Percentiles rank a stretch among this genome's conserved stretches.
Evolutionary conservation across 78 protist genomes (phyloP).

Genomic region (slime mould (Dictyostelium discoideum)): DNA sequence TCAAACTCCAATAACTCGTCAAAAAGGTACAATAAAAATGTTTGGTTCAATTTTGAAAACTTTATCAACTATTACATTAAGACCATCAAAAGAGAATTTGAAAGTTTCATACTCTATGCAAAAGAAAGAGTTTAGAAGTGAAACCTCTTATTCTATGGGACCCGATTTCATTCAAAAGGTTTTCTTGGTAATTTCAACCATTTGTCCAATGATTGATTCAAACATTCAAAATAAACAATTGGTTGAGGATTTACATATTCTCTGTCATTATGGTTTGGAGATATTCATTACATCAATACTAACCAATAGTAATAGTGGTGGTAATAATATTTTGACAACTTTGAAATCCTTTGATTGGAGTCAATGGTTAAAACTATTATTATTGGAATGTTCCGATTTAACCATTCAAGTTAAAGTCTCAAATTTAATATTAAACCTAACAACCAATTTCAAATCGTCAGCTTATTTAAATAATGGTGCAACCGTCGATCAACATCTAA

Average conservation of each 20-base stretch:
- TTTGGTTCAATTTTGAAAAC: slow-evolving; percentile 25
- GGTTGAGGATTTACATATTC: slow-evolving; percentile 3
- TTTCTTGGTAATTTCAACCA: background rate
- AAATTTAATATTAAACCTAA: background rate
- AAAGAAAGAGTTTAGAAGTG: slow-evolving; percentile 15
- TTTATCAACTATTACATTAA: background rate
- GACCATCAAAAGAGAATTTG: background rate
- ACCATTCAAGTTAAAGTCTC: slow-evolving; percentile 35
- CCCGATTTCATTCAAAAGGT: slow-evolving; percentile 9
- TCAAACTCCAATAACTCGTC: background rate
- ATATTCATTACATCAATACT: slow-evolving; percentile 13
- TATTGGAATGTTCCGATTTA: slow-evolving; percentile 45
- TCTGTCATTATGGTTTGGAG: slow-evolving; percentile 50
- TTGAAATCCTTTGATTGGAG: slow-evolving; percentile 38
- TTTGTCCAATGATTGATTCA: background rate
- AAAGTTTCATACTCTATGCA: slow-evolving; percentile 12
- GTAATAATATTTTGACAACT: background rate
- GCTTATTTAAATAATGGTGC: background rate
- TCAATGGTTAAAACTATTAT: slow-evolving; percentile 35
- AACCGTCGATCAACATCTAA: background rate
- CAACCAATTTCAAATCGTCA: background rate
- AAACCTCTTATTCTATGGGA: background rate
- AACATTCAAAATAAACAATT: background rate
- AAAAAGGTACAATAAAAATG: slow-evolving; percentile 38
- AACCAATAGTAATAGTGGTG: background rate